Evolutionary conservation across 345 rosid genomes (phyloP), one percentile per base, ranked within the genome.

Genomic region (Rhodamnia argentea): DNA sequence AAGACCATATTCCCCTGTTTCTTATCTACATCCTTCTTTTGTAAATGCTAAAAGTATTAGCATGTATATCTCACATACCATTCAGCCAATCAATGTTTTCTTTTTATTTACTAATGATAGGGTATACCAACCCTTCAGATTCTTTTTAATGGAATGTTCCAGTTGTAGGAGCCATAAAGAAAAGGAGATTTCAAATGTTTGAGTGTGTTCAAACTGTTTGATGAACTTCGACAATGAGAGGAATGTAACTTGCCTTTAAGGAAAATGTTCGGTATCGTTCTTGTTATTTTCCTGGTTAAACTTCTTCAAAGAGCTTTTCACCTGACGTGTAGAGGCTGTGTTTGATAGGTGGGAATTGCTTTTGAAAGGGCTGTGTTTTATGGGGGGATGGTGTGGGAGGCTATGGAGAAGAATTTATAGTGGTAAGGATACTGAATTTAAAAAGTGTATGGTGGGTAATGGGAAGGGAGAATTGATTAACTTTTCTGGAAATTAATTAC

Each of bases 281-380:
- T 62, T 62, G 75, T 29, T 62, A 27, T 62, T 62, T 27, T 62
- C 75, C 75, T 62, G 75, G 40, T 62, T 29, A 15, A 29, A 29
- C 40, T 62, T 62, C 75, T 62, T 29, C 32, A 32, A 62, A 62
- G 75, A 62, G 11, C 20, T 62, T 32, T 27, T 27, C 6, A 29
- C 75, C 74, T 62, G 75, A 62, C 29, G 22, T 62, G 75, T 27
- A 27, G 14, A 14, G 75, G 22, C 75, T 14, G 74, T 60, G 40
- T 85, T 86, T 90, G 78, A 88, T 93, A 95, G 98, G 98, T 91
- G 87, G 98, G 99, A 87, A 90, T 95, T 89, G 99, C 98, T 91
- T 90, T 96, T 54, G 99, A 97, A 90, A 89, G 62, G 90, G 98
- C 42, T 40, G 42, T 40, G 42, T 40, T 40, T 40, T 40, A 40